A percentile compares a stretch with the other conserved stretches of the same genome.
Conservation (phyloP, 1,284 basidiomycete species). For the Sanguinoderma infundibulare region DNA sequence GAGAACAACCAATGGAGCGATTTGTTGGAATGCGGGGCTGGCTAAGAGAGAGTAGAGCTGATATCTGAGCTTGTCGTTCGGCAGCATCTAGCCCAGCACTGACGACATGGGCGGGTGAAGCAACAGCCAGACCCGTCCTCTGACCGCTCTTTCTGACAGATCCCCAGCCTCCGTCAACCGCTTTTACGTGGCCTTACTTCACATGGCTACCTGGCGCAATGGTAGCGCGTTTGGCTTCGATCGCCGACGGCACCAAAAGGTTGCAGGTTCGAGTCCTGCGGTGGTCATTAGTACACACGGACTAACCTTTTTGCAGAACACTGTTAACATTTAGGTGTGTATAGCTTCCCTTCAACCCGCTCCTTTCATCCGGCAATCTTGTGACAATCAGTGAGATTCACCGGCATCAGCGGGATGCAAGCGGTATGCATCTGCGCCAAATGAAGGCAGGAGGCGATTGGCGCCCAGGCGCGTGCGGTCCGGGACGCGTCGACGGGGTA, state of each 20-base stretch:
- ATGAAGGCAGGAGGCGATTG: background rate
- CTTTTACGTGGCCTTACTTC: background rate
- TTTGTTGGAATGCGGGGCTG: conserved; percentile 43
- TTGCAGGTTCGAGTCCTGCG: conserved; percentile 90
- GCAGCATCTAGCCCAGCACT: conserved; percentile 36
- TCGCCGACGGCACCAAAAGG: conserved; percentile 70
- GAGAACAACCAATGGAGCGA: conserved; percentile 58
- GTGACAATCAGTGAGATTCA: too few relatives aligned
- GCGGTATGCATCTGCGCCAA: background rate
- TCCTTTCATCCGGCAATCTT: too few relatives aligned
- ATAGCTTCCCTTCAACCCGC: too few relatives aligned
- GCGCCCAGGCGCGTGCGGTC: conserved; percentile 1
- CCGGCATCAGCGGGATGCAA: too few relatives aligned
- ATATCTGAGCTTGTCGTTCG: conserved; percentile 34
- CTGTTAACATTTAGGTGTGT: too few relatives aligned
- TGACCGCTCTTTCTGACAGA: background rate
- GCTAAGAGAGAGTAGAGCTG: conserved; percentile 31
- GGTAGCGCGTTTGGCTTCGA: conserved; percentile 91
- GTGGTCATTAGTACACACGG: conserved; percentile 68
- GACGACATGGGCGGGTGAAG: conserved; percentile 24
- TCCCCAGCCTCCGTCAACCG: background rate
- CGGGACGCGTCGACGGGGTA: conserved; percentile 14
- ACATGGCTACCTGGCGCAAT: conserved; percentile 74
- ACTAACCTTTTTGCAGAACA: too few relatives aligned
- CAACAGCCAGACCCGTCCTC: background rate